Conservation (phyloP, 2,329 filamentous ascomycete species). For the Diatrype stigma region DNA sequence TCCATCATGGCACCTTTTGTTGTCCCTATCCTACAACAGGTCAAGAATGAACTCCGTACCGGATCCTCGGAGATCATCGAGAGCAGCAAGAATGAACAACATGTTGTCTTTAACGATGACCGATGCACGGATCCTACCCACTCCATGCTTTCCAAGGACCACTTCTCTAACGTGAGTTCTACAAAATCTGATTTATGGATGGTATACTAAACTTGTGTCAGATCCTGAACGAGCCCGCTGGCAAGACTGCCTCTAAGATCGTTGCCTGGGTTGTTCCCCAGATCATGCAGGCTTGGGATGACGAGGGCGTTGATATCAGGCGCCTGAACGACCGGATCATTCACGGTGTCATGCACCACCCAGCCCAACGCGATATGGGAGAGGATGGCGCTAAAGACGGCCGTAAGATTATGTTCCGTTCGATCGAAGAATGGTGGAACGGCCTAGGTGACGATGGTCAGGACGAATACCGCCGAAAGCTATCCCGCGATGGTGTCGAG, state of each 20-base stretch:
- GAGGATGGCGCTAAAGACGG: slow-evolving; percentile 69
- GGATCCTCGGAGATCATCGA: slow-evolving; percentile 85
- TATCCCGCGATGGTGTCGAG: slow-evolving; percentile 74
- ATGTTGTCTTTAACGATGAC: slow-evolving; percentile 81
- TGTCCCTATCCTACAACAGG: slow-evolving; percentile 78
- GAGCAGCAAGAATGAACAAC: slow-evolving; percentile 78
- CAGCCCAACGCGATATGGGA: slow-evolving; percentile 68
- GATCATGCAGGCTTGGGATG: slow-evolving; percentile 82
- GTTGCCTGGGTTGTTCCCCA: slow-evolving; percentile 86
- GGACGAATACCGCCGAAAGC: slow-evolving; percentile 65
- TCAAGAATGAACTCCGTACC: slow-evolving; percentile 81
- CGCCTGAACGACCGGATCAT: slow-evolving; percentile 73
- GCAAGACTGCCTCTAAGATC: slow-evolving; percentile 73
- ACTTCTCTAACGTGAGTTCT: slow-evolving; percentile 72
- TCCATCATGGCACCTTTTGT: slow-evolving; percentile 86
- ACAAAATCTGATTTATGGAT: not conserved
- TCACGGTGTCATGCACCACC: slow-evolving; percentile 81
- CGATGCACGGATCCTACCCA: slow-evolving; percentile 77
- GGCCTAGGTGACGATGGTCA: slow-evolving; percentile 58
- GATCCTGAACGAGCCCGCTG: slow-evolving; percentile 83
- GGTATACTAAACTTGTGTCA: slow-evolving; percentile 19
- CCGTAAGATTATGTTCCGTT: slow-evolving; percentile 71
- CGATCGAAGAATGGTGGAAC: slow-evolving; percentile 79
- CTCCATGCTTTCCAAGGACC: slow-evolving; percentile 94
- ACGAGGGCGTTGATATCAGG: slow-evolving; percentile 66